A percentile compares a stretch with the other conserved stretches of the same genome.
phyloP scores from a whole-genome alignment of 2,329 filamentous ascomycete species.

The Gyromitra esculenta region DNA sequence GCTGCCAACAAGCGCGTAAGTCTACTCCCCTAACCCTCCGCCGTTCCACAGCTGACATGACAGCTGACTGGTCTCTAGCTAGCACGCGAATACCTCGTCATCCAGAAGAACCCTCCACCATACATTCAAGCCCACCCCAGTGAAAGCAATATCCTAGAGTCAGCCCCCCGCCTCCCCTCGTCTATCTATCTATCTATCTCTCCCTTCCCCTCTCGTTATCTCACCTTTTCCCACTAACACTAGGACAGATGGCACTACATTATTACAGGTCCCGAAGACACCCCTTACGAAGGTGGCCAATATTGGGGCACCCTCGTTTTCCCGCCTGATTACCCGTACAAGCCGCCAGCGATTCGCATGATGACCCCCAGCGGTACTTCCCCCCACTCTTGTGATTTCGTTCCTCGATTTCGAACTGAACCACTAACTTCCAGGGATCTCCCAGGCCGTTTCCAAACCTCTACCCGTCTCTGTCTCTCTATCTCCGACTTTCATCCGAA shows the following conservation, averaged over 20 bases:
- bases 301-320: constrained; percentile 99
- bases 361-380: constrained; percentile 83
- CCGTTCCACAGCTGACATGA: neutral
- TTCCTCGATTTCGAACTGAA: neutral
- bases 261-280: constrained; percentile 91
- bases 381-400: neutral
- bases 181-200: neutral
- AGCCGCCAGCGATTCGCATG: constrained; percentile 97
- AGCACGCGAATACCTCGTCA: constrained; percentile 72
- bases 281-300: constrained; percentile 91
- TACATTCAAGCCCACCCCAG: constrained; percentile 91
- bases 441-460: constrained; percentile 80
- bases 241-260: constrained; percentile 84
- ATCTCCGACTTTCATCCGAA: constrained; percentile 98
- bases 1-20: constrained; percentile 57
- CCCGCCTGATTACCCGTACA: constrained; percentile 95
- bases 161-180: constrained; percentile 14
- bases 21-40: constrained; percentile 13
- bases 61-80: constrained; percentile 61
- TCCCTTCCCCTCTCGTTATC: constrained; percentile 4
- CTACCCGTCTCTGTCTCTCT: constrained; percentile 88
- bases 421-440: constrained; percentile 7
- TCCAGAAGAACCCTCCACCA: constrained; percentile 80
- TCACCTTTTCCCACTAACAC: constrained; percentile 10
- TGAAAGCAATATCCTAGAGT: constrained; percentile 91